Evolutionary conservation across 2,329 filamentous ascomycete genomes (phyloP), one percentile per base, ranked within the genome.

Genomic region (Eutypella sp.): DNA sequence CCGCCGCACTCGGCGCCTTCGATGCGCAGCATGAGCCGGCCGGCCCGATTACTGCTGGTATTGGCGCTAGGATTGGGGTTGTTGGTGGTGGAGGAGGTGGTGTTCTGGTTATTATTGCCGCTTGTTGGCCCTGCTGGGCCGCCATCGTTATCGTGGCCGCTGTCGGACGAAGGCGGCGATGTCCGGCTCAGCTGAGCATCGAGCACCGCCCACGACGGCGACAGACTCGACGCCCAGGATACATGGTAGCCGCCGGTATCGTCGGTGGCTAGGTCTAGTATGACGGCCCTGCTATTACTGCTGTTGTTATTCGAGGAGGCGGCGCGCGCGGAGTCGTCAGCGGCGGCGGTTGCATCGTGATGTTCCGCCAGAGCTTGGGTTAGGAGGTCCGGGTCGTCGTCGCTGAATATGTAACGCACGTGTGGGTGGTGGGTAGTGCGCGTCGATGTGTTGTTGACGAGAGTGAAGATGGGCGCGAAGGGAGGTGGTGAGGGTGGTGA

Each of bases 341-440:
- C 63, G 50, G 58, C 60, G 57, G 65, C 47, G 20, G 54, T 45
- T 4, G 23, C 46, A 15, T 64, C 56, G 45, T 69, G 63, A 42
- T 72, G 68, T 47, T 69, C 70, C 44, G 62, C 79, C 66, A 65
- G 83, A 2, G 86, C 83, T 31, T 81, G 76, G 1, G 86, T 86
- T 31, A 95, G 73, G 38, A 87, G 72, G 40, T 91, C 86, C 2
- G 83, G 79, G 61, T 96, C 90, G 67, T 97, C 93, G 66, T 97
- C 91, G 56, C 81, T 81, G 71, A 99, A 97, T 60, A 97, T 79
- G 70, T 97, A 97, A 69, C 92, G 89, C 2, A 96, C 82, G 44
- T 81, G 82, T 2, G 92, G 93, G 63, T 97, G 91, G 58, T 89
- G 77, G 50, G 89, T 87, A 39, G 87, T 80, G 57, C 81, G 78